Base-by-base conservation (phyloP, 2,329 filamentous ascomycete species). In the Kalmusia sp. region DNA sequence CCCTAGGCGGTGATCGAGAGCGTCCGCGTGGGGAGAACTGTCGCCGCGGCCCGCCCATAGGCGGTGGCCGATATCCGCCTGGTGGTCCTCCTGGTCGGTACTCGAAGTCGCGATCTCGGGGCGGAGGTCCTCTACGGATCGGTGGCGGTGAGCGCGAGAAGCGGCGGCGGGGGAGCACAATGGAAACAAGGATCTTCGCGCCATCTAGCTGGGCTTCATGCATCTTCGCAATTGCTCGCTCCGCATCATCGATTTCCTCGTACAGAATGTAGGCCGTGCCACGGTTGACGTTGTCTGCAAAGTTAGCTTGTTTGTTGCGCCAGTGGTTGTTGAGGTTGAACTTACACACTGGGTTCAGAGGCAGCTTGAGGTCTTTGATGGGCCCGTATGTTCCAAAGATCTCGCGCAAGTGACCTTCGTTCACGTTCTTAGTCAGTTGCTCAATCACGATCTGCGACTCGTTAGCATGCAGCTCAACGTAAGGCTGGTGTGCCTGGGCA, bases 171-270 rank as follows among this genome's bases (percentile, higher is more conserved):
- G 92, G 92, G 30, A 96, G 81, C 22, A 96, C 91, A 61, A 97
- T 95, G 38, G 91, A 95, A 43, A 97, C 93, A 67, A 89, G 89
- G 68, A 97, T 87, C 33, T 87, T 82, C 19, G 88, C 86, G 46
- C 92, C 92, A 73, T 97, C 93, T 24, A 96, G 79, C 69, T 96
- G 91, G n/a, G 91, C 92, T 77, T 99, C 95, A 75, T 99, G 95
- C 95, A 99, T 98, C 72, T 96, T 91, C 15, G 93, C 87, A 64
- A 97, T 96, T 24, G 95, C 95, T 12, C 87, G 82, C 76, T 97
- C 92, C 21, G 95, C 93, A 59, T 93, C 89, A 44, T 84, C 81
- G 59, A 92, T 85, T 61, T 89, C 82, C 49, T 86, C 80, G 76
- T 89, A 99, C 35, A 96, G 82, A 58, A 98, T 92, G 73, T 97